A percentile compares a stretch with the other conserved stretches of the same genome.
phyloP scores from a whole-genome alignment of 2,329 filamentous ascomycete species.

The Colletotrichum tropicale region DNA sequence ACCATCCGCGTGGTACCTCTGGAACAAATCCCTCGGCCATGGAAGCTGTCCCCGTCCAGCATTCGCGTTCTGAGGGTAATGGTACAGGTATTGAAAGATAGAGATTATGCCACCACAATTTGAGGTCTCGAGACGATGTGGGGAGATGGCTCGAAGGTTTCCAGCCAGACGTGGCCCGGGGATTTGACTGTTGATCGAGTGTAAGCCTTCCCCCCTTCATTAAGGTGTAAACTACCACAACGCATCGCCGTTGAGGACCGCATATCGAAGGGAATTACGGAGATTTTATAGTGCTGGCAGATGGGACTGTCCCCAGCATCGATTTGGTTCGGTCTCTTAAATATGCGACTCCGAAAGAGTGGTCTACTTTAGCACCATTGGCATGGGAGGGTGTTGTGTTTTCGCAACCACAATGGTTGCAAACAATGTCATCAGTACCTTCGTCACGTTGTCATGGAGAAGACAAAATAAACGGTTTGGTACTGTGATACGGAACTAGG shows the following conservation, averaged over 20 bases:
- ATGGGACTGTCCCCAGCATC: background rate
- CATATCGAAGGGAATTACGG: accelerated
- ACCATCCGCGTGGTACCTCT: accelerated
- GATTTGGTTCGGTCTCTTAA: background rate
- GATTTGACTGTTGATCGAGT: background rate
- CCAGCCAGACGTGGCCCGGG: too few species aligned
- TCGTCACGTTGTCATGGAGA: background rate
- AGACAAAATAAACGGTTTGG: background rate
- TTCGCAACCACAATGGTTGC: background rate
- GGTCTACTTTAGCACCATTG: background rate
- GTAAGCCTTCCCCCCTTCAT: background rate
- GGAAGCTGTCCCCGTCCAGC: background rate
- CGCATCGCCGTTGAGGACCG: accelerated
- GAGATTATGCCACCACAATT: background rate
- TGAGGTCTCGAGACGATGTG: background rate
- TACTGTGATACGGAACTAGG: background rate
- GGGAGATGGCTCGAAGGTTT: background rate
- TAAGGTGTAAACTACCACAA: too few species aligned
- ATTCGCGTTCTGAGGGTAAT: background rate
- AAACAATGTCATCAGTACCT: background rate
- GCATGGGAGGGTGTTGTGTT: background rate
- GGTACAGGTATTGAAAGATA: background rate
- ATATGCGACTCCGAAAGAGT: background rate
- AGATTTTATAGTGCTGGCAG: background rate
- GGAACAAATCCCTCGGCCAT: accelerated